These are phyloP conservation scores for Pueraria montana DNA, from an alignment of 306 rosid genomes.

Conservation along the genomic window DNA sequence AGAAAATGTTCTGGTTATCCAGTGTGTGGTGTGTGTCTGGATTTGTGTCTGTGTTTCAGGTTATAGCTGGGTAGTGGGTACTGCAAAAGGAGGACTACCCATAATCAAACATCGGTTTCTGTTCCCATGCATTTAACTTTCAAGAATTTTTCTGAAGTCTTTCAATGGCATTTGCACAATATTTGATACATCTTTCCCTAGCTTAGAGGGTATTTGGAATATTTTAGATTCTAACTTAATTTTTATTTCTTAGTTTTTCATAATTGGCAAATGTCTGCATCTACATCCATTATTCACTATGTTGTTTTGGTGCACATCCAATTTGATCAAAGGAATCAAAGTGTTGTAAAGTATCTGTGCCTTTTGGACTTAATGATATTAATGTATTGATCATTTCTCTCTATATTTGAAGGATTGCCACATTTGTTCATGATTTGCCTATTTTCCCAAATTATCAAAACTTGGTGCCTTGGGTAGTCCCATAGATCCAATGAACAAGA, in stretches of 20 bases:
- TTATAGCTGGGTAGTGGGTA: slow-evolving; percentile 27
- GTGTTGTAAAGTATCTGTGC: slow-evolving; percentile 24
- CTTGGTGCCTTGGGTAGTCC: slow-evolving; percentile 8
- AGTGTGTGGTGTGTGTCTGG: slow-evolving; percentile 27
- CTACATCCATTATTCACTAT: slow-evolving; percentile 8
- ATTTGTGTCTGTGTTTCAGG: not conserved
- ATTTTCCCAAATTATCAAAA: not conserved
- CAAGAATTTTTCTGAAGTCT: not conserved
- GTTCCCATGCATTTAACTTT: not conserved
- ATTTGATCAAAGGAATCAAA: slow-evolving; percentile 33
- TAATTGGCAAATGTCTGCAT: slow-evolving; percentile 8
- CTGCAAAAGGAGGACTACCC: slow-evolving; percentile 27
- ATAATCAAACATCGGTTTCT: not conserved
- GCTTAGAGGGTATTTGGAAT: not conserved
- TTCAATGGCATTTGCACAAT: slow-evolving; percentile 10
- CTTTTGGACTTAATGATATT: slow-evolving; percentile 27
- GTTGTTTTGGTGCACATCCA: slow-evolving; percentile 11
- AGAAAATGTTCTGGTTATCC: slow-evolving; percentile 21
- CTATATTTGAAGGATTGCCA: slow-evolving; percentile 23
- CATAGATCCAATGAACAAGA: not conserved
- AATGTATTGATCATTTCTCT: slow-evolving; percentile 25
- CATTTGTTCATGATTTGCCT: slow-evolving; percentile 32
- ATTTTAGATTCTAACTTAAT: not conserved
- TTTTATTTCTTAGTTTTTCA: slow-evolving; percentile 4
- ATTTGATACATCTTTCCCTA: not conserved